Evolutionary conservation across 495 filamentous ascomycete genomes (phyloP), one percentile per base, ranked within the genome.

Genomic region (Neurospora africana): DNA sequence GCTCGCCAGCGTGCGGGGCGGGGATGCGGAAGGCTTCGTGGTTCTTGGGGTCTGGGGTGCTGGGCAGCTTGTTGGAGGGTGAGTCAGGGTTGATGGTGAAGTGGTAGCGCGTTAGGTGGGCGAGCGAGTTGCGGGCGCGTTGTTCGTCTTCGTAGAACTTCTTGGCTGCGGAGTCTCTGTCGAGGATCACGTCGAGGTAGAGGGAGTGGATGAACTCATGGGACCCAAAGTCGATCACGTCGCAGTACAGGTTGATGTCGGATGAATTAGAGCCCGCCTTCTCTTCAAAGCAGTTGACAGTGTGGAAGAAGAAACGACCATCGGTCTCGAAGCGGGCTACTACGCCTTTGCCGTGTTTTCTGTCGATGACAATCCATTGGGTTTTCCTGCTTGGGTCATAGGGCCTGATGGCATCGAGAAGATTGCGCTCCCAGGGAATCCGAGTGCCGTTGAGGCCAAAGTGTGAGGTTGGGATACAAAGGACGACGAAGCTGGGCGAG

Each of bases 271-370:
- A 35, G 1, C 79, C 79, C 13, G 79, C 72, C 1, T 68, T 71
- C 71, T 91, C 87, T 73, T 93, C 89, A 80, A 88, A 94, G 0
- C 91, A 86, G 75, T 94, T 94, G 75, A 92, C 82, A 6, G 89
- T 86, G 81, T 95, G 91, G 80, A 94, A 94, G 79, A 85, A 88
- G 82, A 93, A 95, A 71, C 90, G 89, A 0, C 89, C 84, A 0
- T 83, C 81, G 33, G 83, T 88, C 37, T 90, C 85, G 76, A 87
- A 91, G 21, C 79, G 84, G 6, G 83, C 88, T 2, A 91, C 83
- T 0, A 92, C 80, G 5, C 90, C 89, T n/a, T 80, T 76, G 9
- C 80, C 82, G 41, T 76, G 61, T 7, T 74, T 75, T 19, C 88
- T 85, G 75, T 94, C 91, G 47, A 94, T 78, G 5, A 94, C 84